These are phyloP conservation scores for Ogataea chonburiensis DNA, from an alignment of 805 yeast genomes.

Conservation along the genomic window DNA sequence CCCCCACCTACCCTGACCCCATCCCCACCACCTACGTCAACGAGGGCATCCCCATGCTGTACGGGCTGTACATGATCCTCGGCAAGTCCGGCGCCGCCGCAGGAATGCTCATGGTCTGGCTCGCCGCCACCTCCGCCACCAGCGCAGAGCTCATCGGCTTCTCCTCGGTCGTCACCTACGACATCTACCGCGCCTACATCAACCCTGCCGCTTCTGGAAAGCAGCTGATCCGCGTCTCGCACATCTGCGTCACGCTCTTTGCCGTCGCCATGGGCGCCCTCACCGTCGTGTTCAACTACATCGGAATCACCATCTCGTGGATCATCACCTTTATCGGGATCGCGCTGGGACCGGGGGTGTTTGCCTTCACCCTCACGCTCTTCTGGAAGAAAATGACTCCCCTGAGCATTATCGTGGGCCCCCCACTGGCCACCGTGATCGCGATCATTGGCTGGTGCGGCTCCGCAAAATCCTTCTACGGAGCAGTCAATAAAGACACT, in stretches of 20 bases:
- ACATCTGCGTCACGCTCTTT: conserved; percentile 37
- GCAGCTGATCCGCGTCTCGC: conserved; percentile 38
- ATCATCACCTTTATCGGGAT: conserved; percentile 47
- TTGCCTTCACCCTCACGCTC: conserved; percentile 44
- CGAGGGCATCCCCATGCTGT: conserved; percentile 40
- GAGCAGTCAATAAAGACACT: conserved; percentile 43
- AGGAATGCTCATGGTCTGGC: conserved; percentile 39
- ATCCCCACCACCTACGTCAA: conserved; percentile 38
- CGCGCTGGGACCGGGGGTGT: conserved; percentile 50
- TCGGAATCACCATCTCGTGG: conserved; percentile 43
- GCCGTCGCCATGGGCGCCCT: conserved; percentile 43
- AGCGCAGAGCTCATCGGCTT: conserved; percentile 43
- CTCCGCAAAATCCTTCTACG: conserved; percentile 43
- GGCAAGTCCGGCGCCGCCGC: conserved; percentile 44
- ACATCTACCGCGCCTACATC: conserved; percentile 39
- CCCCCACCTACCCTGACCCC: conserved; percentile 42
- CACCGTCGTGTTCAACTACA: conserved; percentile 40
- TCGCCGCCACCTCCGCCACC: conserved; percentile 43
- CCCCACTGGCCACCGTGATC: conserved; percentile 51
- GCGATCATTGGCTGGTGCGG: conserved; percentile 47
- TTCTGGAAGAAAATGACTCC: conserved; percentile 40
- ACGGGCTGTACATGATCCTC: conserved; percentile 34
- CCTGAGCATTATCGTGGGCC: conserved; percentile 40
- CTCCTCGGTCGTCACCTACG: conserved; percentile 41
- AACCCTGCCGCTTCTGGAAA: conserved; percentile 40